These are phyloP conservation scores for Aeminium ludgeri DNA, from an alignment of 495 filamentous ascomycete species.

Conservation along the genomic window DNA sequence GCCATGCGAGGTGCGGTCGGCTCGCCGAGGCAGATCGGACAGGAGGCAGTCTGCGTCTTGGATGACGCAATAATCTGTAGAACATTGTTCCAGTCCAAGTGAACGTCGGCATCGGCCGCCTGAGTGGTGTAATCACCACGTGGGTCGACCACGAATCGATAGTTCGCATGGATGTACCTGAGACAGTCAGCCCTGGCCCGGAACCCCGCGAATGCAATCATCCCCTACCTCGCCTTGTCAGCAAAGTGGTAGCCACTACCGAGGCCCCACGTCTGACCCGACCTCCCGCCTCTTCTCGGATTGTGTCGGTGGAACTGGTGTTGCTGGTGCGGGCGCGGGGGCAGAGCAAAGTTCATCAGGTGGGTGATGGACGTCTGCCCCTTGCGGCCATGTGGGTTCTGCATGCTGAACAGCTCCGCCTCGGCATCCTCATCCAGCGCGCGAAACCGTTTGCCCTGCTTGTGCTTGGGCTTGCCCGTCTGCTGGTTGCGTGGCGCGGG, in stretches of 20 bases:
- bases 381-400: constrained; percentile 65
- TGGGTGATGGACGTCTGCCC: constrained; percentile 93
- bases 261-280: constrained; percentile 61
- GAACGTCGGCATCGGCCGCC: constrained; percentile 71
- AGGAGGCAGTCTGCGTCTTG: constrained; percentile 71
- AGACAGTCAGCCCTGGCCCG: not conserved
- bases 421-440: constrained; percentile 62
- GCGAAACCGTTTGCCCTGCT: constrained; percentile 36
- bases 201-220: not conserved
- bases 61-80: constrained; percentile 82
- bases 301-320: constrained; percentile 41
- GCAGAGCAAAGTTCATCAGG: constrained; percentile 76
- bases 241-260: constrained; percentile 82
- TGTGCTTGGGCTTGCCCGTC: constrained; percentile 56
- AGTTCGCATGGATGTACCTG: constrained; percentile 91
- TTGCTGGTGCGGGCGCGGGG: constrained; percentile 53
- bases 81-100: constrained; percentile 79
- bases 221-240: constrained; percentile 64
- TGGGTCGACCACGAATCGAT: constrained; percentile 86
- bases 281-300: constrained; percentile 34
- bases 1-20: constrained; percentile 95
- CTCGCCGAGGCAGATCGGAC: constrained; percentile 81
- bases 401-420: constrained; percentile 70
- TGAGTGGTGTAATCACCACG: constrained; percentile 62
- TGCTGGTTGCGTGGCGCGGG: constrained; percentile 55